phyloP scores from a whole-genome alignment of 345 rosid genomes.

The Stellera chamaejasme region DNA sequence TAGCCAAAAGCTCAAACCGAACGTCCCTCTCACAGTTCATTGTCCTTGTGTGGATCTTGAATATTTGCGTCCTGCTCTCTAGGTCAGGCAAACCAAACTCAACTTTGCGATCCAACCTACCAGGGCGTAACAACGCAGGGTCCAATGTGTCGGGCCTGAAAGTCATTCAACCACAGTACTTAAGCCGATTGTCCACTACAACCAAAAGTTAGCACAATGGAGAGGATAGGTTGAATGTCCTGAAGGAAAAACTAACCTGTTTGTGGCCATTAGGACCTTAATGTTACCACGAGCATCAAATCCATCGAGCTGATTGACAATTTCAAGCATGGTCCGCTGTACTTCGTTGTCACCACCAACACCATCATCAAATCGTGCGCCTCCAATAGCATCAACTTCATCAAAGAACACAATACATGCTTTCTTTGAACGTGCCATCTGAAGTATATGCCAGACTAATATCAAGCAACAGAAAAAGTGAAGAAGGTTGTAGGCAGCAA shows the following conservation, averaged over 20 bases:
- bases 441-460: conserved; percentile 10
- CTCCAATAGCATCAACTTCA: conserved; percentile 80
- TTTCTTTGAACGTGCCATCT: conserved; percentile 90
- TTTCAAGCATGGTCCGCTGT: conserved; percentile 85
- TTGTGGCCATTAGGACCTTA: conserved; percentile 99
- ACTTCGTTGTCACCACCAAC: conserved; percentile 81
- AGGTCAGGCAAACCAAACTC: conserved; percentile 73
- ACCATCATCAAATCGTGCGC: conserved; percentile 83
- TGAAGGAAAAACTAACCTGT: conserved; percentile 41
- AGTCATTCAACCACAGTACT: neutral
- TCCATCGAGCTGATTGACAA: conserved; percentile 85
- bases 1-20: conserved; percentile 87
- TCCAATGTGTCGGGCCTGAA: conserved; percentile 73
- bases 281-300: conserved; percentile 96
- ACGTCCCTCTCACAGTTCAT: conserved; percentile 92
- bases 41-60: conserved; percentile 89
- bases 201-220: neutral
- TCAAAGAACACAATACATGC: conserved; percentile 87
- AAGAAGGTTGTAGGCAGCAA: no score
- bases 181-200: no score
- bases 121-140: conserved; percentile 68
- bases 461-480: neutral
- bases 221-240: neutral
- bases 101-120: conserved; percentile 64
- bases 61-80: conserved; percentile 91